Conservation (phyloP, 78 protist genomes). For the Bodo saltans region DNA sequence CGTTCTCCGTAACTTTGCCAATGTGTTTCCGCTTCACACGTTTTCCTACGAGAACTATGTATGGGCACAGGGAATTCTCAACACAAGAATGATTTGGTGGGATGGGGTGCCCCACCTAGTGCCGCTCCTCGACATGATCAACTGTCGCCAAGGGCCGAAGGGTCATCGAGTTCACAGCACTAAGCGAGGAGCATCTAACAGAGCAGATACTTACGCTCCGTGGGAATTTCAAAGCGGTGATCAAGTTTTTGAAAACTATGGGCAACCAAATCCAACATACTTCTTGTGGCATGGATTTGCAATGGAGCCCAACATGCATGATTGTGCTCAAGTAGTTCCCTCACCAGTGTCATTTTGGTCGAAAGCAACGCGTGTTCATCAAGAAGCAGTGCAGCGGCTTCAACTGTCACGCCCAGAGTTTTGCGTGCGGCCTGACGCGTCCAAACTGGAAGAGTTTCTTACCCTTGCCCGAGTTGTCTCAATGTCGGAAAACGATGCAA, state of each 20-base stretch:
- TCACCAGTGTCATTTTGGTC: too few species aligned
- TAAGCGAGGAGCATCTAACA: too few species aligned
- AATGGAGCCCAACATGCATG: slow-evolving; percentile 5
- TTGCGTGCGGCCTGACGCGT: too few species aligned
- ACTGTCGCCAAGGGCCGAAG: background rate
- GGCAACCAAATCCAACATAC: background rate
- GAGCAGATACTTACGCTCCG: slow-evolving; percentile 10
- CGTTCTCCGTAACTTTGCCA: background rate
- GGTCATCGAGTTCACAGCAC: background rate
- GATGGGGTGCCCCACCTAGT: slow-evolving; percentile 12
- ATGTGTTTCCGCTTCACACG: background rate
- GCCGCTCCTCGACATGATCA: slow-evolving; percentile 28
- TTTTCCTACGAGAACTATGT: background rate
- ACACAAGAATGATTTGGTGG: slow-evolving; percentile 16
- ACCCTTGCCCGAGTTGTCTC: too few species aligned
- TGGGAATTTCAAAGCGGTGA: background rate
- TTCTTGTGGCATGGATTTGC: slow-evolving; percentile 17
- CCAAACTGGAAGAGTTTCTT: too few species aligned
- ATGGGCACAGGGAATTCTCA: slow-evolving; percentile 6
- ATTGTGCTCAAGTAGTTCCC: background rate
- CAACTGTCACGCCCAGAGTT: too few species aligned
- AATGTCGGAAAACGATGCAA: too few species aligned
- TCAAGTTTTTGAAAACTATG: slow-evolving; percentile 24
- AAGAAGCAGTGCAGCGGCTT: too few species aligned
- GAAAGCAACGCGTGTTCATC: too few species aligned